Evolutionary conservation across 495 filamentous ascomycete species (phyloP).

Genomic region (Aspergillus coremiiformis): DNA sequence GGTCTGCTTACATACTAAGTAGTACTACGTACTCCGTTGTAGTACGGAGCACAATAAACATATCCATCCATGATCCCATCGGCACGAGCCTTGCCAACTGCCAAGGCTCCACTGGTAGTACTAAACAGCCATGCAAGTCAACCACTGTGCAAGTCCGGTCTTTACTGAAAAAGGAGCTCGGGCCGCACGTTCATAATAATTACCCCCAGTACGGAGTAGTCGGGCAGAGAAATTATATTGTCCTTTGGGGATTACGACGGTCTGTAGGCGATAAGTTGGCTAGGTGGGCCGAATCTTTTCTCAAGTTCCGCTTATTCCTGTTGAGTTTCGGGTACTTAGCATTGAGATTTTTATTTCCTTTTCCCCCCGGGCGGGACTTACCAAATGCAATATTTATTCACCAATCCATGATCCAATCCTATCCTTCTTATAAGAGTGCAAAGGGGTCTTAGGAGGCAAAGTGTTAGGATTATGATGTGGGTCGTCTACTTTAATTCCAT

Average conservation of each 20-base stretch:
- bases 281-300: neutral
- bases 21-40: neutral
- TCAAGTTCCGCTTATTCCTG: neutral
- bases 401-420: neutral
- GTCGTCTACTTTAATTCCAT: neutral
- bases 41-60: too few relatives aligned
- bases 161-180: slow-evolving; percentile 11
- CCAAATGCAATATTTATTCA: neutral
- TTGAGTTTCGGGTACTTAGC: neutral
- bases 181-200: slow-evolving; percentile 12
- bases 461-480: neutral
- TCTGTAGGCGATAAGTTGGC: neutral
- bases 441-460: neutral
- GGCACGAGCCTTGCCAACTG: neutral
- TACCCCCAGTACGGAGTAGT: neutral
- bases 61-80: too few relatives aligned
- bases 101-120: neutral
- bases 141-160: neutral
- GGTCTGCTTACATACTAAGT: slow-evolving; percentile 4
- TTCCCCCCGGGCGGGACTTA: neutral
- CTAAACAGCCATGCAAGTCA: slow-evolving; percentile 8
- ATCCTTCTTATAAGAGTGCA: neutral
- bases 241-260: slow-evolving; percentile 1
- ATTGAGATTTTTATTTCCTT: neutral
- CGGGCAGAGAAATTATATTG: slow-evolving; percentile 4